Base-by-base conservation (phyloP, 2,329 filamentous ascomycete genomes). In the Alternaria triticina region DNA sequence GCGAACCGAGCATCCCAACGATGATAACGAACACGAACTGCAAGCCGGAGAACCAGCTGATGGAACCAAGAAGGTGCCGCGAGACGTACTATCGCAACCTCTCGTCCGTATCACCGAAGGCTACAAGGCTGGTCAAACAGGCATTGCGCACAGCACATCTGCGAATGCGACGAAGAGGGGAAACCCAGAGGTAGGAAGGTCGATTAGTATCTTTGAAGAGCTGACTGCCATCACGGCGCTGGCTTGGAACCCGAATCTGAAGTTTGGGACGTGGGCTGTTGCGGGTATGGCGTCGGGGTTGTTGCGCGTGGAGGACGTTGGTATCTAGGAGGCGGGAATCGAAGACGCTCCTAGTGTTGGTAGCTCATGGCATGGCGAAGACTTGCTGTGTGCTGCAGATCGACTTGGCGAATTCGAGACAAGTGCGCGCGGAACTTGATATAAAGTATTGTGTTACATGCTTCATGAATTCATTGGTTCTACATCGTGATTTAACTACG, bases 221-320 rank as follows among this genome's bases (percentile, higher is more conserved):
- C 74, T 80, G 59, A 81, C 80, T 11, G 80, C 80, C 2, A 74
- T 85, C 6, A 83, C 82, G 17, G 74, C 78, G 9, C 69, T 86
- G 47, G 77, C 80, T 13, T 86, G 84, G 84, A 86, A 86, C 70
- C 82, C 82, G n/a, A 86, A 86, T 70, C 28, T 82, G 22, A 78
- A 75, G 45, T 82, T 74, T 61, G 84, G 82, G 7, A 83, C 82
- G 0, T 86, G 84, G 84, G 84, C 84, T 7, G 82, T 83, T 6
- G 84, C 84, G 17, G 84, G 83, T 3, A 81, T 82, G 75, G 83
- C 79, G 3, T 80, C 80, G 73, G 84, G 84, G 10, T 66, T 86
- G 60, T 60, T 86, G 40, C 81, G 84, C 55, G 81, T 86, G 0
- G 84, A 86, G 70, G 84, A 86, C 73, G 60, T 86, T 40, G 73